These are phyloP conservation scores for Casaregolazyma suthepensis DNA, from an alignment of 1,139 yeast genomes.

Conservation along the genomic window DNA sequence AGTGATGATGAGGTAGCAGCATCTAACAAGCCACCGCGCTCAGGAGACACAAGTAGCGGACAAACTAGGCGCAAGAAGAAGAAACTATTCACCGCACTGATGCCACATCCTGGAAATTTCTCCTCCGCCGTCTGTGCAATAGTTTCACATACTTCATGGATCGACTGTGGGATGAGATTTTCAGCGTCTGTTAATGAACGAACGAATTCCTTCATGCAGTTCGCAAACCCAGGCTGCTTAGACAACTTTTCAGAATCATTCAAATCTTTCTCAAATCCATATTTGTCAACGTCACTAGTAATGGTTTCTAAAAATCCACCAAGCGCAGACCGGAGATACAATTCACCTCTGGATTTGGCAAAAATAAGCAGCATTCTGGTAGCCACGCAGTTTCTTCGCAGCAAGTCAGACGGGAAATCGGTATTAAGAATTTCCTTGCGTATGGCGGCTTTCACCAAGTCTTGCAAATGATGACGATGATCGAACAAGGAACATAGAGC, in stretches of 20 bases:
- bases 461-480: conserved; percentile 47
- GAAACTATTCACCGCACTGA: conserved; percentile 74
- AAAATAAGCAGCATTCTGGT: conserved; percentile 69
- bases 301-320: conserved; percentile 53
- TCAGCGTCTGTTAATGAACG: conserved; percentile 49
- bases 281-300: conserved; percentile 43
- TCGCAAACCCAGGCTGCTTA: conserved; percentile 38
- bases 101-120: conserved; percentile 51
- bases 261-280: conserved; percentile 53
- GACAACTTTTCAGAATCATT: conserved; percentile 32
- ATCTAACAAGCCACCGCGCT: conserved; percentile 40
- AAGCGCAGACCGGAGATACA: conserved; percentile 49
- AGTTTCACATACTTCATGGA: conserved; percentile 57
- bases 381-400: conserved; percentile 77
- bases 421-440: conserved; percentile 57
- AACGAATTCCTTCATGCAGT: conserved; percentile 50
- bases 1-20: conserved; percentile 35
- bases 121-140: conserved; percentile 52
- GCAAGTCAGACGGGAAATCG: conserved; percentile 60
- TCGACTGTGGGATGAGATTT: conserved; percentile 53
- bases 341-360: conserved; percentile 59
- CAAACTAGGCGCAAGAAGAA: conserved; percentile 72
- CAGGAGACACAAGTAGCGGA: conserved; percentile 84
- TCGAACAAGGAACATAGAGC: conserved; percentile 61
- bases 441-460: conserved; percentile 51